Base-by-base conservation (phyloP, 2,329 filamentous ascomycete genomes). In the Aspergillus intermedius region DNA sequence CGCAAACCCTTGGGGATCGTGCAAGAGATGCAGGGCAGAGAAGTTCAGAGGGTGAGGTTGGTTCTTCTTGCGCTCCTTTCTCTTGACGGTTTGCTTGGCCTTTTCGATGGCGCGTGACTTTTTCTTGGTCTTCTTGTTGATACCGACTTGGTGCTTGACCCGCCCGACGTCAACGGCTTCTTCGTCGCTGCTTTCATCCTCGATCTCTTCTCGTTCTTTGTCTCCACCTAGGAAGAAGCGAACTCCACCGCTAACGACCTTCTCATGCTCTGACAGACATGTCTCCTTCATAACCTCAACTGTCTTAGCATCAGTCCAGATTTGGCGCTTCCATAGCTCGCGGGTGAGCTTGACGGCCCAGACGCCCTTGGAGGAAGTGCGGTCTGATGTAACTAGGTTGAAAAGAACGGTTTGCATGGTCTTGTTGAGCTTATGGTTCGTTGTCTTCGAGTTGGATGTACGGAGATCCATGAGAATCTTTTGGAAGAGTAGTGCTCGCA, bases 271-370 rank as follows among this genome's bases (percentile, higher is more conserved):
- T 3, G 88, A 83, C 49, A 98, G 73, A 47, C 86, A 84, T 0
- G 91, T 90, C 70, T 95, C 87, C 71, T 95, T 95, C 91, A 98
- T 97, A 56, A 97, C 88, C 62, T 95, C 90, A n/a, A 97, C 93
- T 0, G 91, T 84, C 67, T 91, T 93, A 2, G 90, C 82, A 61
- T 98, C 93, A 8, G 87, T 89, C 93, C 93, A 98, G 54, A 97
- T 84, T 60, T 96, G 91, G 42, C 91, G 81, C 71, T 91, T 95
- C 93, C 93, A 98, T 63, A 98, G 76, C 73, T 98, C 93, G 53
- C 91, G 81, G 3, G 91, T 95, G 55, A 98, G 80, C 70, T 96
- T 96, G 52, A 96, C 89, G 3, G 93, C 90, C 93, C 93, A 98
- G 44, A 98, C 78, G 3, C 87, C 89, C 62, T 95, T 93, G 1